These are phyloP conservation scores for Pseudisothecium myosuroides DNA, from an alignment of 225 moss, liverwort and hornwort species.

Conservation along the genomic window DNA sequence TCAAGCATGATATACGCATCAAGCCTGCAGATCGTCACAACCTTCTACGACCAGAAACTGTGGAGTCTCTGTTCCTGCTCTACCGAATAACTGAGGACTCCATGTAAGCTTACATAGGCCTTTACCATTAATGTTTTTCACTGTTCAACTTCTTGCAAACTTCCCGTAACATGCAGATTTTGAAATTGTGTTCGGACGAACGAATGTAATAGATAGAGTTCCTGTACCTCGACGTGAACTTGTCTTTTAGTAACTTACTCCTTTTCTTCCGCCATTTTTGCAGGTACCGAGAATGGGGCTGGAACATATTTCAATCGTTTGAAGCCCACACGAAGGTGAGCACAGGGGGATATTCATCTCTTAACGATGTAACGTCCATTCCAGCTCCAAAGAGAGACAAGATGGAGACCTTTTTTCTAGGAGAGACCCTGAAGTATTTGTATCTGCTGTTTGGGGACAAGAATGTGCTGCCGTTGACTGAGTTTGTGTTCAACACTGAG, in stretches of 20 bases:
- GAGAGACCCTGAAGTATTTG: conserved; percentile 96
- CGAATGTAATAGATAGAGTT: neutral
- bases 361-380: conserved; percentile 61
- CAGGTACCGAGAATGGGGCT: conserved; percentile 96
- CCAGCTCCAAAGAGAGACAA: conserved; percentile 79
- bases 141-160: neutral
- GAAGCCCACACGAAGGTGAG: conserved; percentile 76
- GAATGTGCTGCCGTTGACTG: conserved; percentile 58
- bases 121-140: neutral
- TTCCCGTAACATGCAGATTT: neutral
- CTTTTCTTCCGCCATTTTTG: neutral
- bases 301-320: conserved; percentile 89
- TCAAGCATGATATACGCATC: conserved; percentile 63
- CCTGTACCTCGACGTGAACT: neutral
- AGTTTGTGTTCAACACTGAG: conserved; percentile 88
- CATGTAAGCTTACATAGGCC: conserved; percentile 38
- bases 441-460: conserved; percentile 77
- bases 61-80: conserved; percentile 80
- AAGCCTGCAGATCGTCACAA: conserved; percentile 83
- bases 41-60: conserved; percentile 89
- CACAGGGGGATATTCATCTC: conserved; percentile 87
- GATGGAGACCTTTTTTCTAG: conserved; percentile 96
- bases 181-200: neutral
- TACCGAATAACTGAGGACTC: conserved; percentile 74
- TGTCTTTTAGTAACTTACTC: neutral